Evolutionary conservation across 352 stramenopile species (phyloP).

Genomic region (Globisporangium recalcitrans): DNA sequence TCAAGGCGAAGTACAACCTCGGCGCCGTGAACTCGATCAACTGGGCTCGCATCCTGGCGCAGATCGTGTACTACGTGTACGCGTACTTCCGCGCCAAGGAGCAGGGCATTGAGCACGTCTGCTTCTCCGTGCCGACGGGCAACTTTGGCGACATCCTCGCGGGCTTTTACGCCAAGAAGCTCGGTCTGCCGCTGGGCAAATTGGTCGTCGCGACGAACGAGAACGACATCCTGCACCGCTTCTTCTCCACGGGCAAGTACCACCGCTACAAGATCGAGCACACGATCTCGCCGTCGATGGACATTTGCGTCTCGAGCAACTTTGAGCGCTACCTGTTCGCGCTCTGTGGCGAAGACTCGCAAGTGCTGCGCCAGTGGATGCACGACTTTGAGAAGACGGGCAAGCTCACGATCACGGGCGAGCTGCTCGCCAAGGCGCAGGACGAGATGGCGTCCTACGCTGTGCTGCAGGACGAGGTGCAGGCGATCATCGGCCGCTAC

Average conservation of each 20-base stretch:
- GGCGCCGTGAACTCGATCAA: conserved; percentile 99
- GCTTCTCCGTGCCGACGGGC: conserved; percentile 97
- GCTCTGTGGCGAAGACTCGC: conserved; percentile 90
- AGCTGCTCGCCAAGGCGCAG: conserved; percentile 88
- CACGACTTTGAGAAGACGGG: conserved; percentile 92
- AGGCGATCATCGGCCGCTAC: conserved; percentile 91
- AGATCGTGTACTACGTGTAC: conserved; percentile 99
- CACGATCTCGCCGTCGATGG: conserved; percentile 97
- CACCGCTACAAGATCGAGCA: conserved; percentile 89
- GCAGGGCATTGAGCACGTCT: conserved; percentile 64
- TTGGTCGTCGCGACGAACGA: conserved; percentile 99
- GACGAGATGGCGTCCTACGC: conserved; percentile 92
- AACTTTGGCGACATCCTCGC: conserved; percentile 99
- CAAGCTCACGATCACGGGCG: conserved; percentile 90
- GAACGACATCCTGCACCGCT: conserved; percentile 98
- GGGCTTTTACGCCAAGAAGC: conserved; percentile 94
- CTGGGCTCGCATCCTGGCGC: conserved; percentile 97
- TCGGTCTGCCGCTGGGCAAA: conserved; percentile 93
- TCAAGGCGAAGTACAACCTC: conserved; percentile 91
- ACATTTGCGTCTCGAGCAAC: conserved; percentile 99
- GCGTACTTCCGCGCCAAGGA: conserved; percentile 91
- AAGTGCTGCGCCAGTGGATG: conserved; percentile 92
- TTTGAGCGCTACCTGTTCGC: conserved; percentile 99
- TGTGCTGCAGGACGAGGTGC: conserved; percentile 82
- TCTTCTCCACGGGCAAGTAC: conserved; percentile 97